A percentile compares a stretch with the other conserved stretches of the same genome.
Conservation (phyloP, 805 yeast genomes). For the Ogataea thermomethanolica region DNA sequence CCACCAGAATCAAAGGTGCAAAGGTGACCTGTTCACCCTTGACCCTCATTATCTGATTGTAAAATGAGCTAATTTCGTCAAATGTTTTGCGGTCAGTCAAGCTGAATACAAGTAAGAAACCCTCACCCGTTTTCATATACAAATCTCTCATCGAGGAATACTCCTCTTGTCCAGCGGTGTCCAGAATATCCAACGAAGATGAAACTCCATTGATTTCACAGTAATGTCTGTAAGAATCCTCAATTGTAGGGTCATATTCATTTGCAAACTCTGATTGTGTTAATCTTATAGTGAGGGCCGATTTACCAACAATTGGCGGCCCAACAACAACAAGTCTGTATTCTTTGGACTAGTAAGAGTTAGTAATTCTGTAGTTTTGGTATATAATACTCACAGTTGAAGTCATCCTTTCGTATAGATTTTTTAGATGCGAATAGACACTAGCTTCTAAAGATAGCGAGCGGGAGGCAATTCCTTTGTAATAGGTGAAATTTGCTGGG, state of each 20-base stretch:
- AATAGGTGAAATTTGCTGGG: too few relatives aligned
- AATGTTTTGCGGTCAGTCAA: slow-evolving; percentile 82
- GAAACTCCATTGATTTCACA: slow-evolving; percentile 78
- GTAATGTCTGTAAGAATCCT: slow-evolving; percentile 85
- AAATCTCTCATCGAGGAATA: slow-evolving; percentile 91
- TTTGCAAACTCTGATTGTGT: slow-evolving; percentile 94
- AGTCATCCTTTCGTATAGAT: slow-evolving; percentile 1
- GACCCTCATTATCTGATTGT: slow-evolving; percentile 42
- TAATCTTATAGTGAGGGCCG: slow-evolving; percentile 91
- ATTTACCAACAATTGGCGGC: slow-evolving; percentile 98
- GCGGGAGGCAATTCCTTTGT: too few relatives aligned
- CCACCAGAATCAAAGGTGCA: slow-evolving; percentile 76
- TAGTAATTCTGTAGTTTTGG: not conserved
- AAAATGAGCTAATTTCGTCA: slow-evolving; percentile 78
- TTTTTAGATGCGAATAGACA: not conserved
- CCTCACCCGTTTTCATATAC: slow-evolving; percentile 95
- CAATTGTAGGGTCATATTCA: slow-evolving; percentile 98
- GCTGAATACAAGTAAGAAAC: slow-evolving; percentile 83
- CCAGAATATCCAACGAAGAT: slow-evolving; percentile 80
- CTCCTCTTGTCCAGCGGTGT: slow-evolving; percentile 98
- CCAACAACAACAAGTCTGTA: slow-evolving; percentile 95
- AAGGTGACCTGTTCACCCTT: slow-evolving; percentile 48
- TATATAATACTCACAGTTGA: slow-evolving; percentile 6
- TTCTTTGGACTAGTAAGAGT: slow-evolving; percentile 43
- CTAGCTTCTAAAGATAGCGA: too few relatives aligned